phyloP scores from a whole-genome alignment of 2,329 filamentous ascomycete species.

The Tolypocladium amazonense region DNA sequence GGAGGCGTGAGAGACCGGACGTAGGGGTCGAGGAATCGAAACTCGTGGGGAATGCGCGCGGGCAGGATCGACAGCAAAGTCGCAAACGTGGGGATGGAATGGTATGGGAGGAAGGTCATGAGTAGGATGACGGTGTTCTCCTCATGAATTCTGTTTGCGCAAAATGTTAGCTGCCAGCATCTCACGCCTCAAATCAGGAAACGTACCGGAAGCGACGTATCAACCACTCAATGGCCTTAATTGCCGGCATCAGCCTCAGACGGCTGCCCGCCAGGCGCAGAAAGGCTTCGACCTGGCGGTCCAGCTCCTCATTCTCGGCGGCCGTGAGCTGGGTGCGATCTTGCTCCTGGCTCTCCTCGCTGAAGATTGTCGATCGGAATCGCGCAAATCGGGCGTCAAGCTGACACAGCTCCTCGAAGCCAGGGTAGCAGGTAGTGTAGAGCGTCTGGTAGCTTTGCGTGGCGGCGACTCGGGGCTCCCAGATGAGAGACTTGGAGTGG shows the following conservation, averaged over 20 bases:
- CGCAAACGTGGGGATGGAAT: slow-evolving; percentile 74
- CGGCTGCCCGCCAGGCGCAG: slow-evolving; percentile 68
- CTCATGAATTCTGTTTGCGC: slow-evolving; percentile 63
- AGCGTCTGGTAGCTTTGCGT: slow-evolving; percentile 85
- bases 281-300: slow-evolving; percentile 70
- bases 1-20: slow-evolving; percentile 65
- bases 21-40: slow-evolving; percentile 81
- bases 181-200: neutral
- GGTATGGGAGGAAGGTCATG: slow-evolving; percentile 85
- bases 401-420: slow-evolving; percentile 82
- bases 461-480: slow-evolving; percentile 74
- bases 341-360: slow-evolving; percentile 81
- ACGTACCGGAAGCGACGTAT: slow-evolving; percentile 76
- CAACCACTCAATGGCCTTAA: slow-evolving; percentile 92
- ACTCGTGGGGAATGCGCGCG: slow-evolving; percentile 58
- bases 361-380: slow-evolving; percentile 76
- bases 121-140: slow-evolving; percentile 72
- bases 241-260: slow-evolving; percentile 72
- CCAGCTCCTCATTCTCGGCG: slow-evolving; percentile 71
- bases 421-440: slow-evolving; percentile 77
- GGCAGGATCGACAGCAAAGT: slow-evolving; percentile 83
- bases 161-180: neutral
- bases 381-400: slow-evolving; percentile 69
- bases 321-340: slow-evolving; percentile 78
- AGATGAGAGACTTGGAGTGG: slow-evolving; percentile 91